A percentile compares a stretch with the other conserved stretches of the same genome.
These are phyloP conservation scores for Ophiostoma populinum DNA, from an alignment of 2,329 filamentous ascomycete species.

Conservation along the genomic window DNA sequence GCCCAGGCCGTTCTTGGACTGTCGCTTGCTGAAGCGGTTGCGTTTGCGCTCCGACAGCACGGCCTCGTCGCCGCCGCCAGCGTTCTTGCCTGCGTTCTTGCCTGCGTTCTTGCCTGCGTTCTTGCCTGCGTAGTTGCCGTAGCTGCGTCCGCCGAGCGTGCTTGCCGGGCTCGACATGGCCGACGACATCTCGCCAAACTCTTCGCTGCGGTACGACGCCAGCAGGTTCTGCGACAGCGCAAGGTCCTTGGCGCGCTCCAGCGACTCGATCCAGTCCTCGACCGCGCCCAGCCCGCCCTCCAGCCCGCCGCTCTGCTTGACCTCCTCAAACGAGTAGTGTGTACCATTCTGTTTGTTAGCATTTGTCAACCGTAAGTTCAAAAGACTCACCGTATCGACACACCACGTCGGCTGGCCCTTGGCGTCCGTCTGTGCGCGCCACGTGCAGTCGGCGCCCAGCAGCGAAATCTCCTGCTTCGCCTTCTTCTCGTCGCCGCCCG, in stretches of 20 bases:
- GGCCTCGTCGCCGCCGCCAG: conserved; percentile 34
- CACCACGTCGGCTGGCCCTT: conserved; percentile 81
- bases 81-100: conserved; percentile 38
- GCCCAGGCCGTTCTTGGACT: conserved; percentile 86
- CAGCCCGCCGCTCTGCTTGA: conserved; percentile 48
- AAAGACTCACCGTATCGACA: conserved; percentile 67
- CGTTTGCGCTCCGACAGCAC: conserved; percentile 28
- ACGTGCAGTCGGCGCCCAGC: conserved; percentile 54
- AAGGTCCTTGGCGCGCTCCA: conserved; percentile 75
- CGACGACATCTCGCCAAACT: conserved; percentile 51
- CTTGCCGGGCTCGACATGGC: conserved; percentile 60
- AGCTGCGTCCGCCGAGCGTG: conserved; percentile 45
- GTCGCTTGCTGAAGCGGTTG: conserved; percentile 73
- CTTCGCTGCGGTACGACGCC: conserved; percentile 49
- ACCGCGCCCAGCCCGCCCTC: conserved; percentile 51
- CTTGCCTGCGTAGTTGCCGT: conserved; percentile 39
- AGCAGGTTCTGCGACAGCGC: conserved; percentile 56
- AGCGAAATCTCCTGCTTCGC: conserved; percentile 85
- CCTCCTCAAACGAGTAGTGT: conserved; percentile 85
- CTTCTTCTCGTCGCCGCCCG: conserved; percentile 90
- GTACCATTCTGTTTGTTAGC: conserved; percentile 50
- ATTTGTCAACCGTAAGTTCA: neutral
- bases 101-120: no score
- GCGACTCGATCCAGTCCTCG: conserved; percentile 80
- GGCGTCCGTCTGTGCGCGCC: conserved; percentile 65